Base-by-base conservation (phyloP, 106 monocot genomes). In the Narthecium ossifragum region DNA sequence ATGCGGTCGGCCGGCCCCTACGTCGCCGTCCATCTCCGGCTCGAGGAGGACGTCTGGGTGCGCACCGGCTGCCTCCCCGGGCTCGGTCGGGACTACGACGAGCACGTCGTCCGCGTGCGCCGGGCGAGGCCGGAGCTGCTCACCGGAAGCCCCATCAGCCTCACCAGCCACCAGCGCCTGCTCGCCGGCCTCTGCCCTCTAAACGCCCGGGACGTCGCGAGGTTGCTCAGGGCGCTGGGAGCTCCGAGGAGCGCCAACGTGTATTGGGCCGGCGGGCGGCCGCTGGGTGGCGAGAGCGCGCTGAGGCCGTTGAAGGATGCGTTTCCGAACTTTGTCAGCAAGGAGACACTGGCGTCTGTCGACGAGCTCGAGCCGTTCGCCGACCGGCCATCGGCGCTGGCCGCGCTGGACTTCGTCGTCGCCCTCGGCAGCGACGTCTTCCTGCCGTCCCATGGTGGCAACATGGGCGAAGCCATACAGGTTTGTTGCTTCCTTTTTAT, bases 21-120 rank as follows among this genome's bases (percentile, higher is more conserved):
- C 41, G 21, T 78, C 18, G 78, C 73, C 10, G 21, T 78, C 62
- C 78, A 78, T 45, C 78, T 78, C 28, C 62, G 78, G 8, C 56
- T 78, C n/a, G 78, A 78, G 64, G 62, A 63, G 57, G 78, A 78
- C 57, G 78, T 78, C 32, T 78, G 78, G 78, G 63, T 78, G 8
- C 57, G 73, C 8, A 78, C 78, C 2, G 78, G 73, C 0, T 78
- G 78, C 63, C 51, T 67, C 12, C 72, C 78, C 0, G 73, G 78
- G 6, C 61, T 72, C 13, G 61, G 72, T 3, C 67, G 62, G 1
- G 51, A 67, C 7, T n/a, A 34, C 53, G 73, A 78, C 59, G 26
- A 59, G 17, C 23, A 51, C 57, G 63, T 78, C 26, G 1, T 52
- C 26, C 10, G 20, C 1, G 63, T 22, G 33, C 63, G 72, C 21